Base-by-base conservation (phyloP, 257 asterid species). In the Capsicum pubescens region DNA sequence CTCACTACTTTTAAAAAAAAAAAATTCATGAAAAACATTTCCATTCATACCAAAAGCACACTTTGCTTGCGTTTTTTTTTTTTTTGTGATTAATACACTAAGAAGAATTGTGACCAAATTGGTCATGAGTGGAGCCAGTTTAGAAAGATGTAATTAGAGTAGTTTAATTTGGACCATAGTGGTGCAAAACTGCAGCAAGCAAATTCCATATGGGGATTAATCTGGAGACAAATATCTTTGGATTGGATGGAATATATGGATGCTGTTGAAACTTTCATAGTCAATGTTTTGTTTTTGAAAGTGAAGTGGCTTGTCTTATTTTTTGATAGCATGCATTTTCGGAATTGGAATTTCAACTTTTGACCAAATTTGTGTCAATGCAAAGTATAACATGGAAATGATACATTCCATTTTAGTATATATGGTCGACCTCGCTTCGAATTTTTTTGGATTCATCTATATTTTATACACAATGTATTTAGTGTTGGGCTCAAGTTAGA, bases 151-250 rank as follows among this genome's bases (percentile, higher is more conserved):
- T 3, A 39, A 39, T 39, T 39, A 39, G 44, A 39, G 19, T 16
- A 58, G 56, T 42, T 70, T 15, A 42, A 2, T 70, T 42, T 44
- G 56, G 15, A 70, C 16, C 17, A 15, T 70, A 4, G 6, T 67
- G 1, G 13, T 7, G 19, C 48, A 66, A 66, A 64, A 26, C 11
- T 15, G 39, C 70, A 64, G 17, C 17, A 35, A 36, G 10, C 21
- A 74, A 14, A 26, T 52, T 76, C 32, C 12, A 74, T 26, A 1
- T 50, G 60, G 2, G 60, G 2, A 74, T 21, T 19, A 74, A 50
- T 52, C n/a, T 26, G 63, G 3, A 76, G 48, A 76, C n/a, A 50
- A 74, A 74, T 74, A 50, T 74, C 61, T 74, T 74, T 50, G 16
- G 36, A n/a, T 72, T 48, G 60, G 59, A 10, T 17, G 17, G 46